Conservation (phyloP, 2,329 filamentous ascomycete genomes). For the Teratosphaeria epicoccoides region DNA sequence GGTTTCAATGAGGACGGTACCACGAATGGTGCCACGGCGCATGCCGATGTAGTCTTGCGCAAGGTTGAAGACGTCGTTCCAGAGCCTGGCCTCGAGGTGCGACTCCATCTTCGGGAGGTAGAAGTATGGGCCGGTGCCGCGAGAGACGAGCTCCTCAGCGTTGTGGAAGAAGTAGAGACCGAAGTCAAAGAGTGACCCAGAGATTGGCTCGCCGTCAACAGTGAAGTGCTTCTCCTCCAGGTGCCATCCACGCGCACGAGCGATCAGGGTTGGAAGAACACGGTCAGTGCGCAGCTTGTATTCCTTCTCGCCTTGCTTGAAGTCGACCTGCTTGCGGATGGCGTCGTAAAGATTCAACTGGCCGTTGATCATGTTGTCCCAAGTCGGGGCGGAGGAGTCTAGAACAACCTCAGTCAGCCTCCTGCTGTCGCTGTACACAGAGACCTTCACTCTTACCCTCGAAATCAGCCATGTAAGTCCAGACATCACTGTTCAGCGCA, state of each 20-base stretch:
- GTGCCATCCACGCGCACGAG: constrained; percentile 93
- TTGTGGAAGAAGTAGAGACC: constrained; percentile 99
- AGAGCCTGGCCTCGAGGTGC: constrained; percentile 89
- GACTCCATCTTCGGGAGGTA: constrained; percentile 96
- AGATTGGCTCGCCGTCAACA: constrained; percentile 89
- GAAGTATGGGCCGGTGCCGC: constrained; percentile 86
- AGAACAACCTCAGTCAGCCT: constrained; percentile 1
- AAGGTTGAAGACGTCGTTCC: constrained; percentile 97
- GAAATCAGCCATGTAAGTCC: constrained; percentile 99
- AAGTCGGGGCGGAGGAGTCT: constrained; percentile 94
- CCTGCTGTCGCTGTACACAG: background rate
- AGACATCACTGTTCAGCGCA: constrained; percentile 88
- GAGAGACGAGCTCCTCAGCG: constrained; percentile 73
- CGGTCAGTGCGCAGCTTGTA: constrained; percentile 95
- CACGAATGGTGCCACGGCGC: constrained; percentile 82
- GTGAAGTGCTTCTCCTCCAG: constrained; percentile 97
- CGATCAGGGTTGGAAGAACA: constrained; percentile 78
- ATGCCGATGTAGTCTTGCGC: constrained; percentile 88
- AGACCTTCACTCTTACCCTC: constrained; percentile 55
- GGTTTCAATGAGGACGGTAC: constrained; percentile 93
- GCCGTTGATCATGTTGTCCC: constrained; percentile 99
- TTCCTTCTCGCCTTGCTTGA: constrained; percentile 88
- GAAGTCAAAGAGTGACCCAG: constrained; percentile 88
- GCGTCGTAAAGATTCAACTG: constrained; percentile 97
- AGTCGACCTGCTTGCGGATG: constrained; percentile 86